Percentiles rank a stretch among this genome's conserved stretches.
Conservation (phyloP, 2,329 filamentous ascomycete species). For the Fusarium sp. region DNA sequence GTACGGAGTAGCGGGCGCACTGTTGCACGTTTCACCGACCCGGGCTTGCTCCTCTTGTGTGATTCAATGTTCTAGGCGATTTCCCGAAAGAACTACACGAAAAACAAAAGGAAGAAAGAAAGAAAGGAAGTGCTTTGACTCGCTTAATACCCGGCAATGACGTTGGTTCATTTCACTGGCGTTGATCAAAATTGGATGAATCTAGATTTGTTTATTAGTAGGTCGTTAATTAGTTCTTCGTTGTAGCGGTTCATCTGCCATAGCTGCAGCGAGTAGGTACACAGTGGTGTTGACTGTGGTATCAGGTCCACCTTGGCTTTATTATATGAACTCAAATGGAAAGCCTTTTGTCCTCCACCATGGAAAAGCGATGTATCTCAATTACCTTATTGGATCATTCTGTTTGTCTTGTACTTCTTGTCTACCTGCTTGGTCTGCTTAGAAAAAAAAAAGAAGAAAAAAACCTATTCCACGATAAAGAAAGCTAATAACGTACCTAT, state of each 20-base stretch:
- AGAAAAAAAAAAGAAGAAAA: background rate
- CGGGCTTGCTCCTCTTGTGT: conserved; percentile 12
- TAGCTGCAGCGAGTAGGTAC: conserved; percentile 10
- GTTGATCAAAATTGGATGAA: conserved; percentile 38
- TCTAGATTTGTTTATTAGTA: background rate
- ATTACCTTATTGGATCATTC: no score
- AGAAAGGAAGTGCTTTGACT: conserved; percentile 32
- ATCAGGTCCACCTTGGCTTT: conserved; percentile 29
- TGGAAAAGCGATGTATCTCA: no score
- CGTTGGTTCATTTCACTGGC: conserved; percentile 39
- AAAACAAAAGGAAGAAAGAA: conserved; percentile 9
- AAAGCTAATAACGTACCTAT: conserved; percentile 8
- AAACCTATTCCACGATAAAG: conserved; percentile 13
- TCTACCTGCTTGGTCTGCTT: background rate
- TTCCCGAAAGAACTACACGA: conserved; percentile 30
- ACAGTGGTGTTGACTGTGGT: background rate
- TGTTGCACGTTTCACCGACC: conserved; percentile 30
- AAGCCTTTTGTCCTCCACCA: background rate
- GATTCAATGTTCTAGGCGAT: conserved; percentile 30
- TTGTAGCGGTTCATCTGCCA: conserved; percentile 15
- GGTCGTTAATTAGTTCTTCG: conserved; percentile 6
- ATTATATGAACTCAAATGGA: conserved; percentile 5
- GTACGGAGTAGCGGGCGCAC: conserved; percentile 17
- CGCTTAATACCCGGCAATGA: conserved; percentile 31
- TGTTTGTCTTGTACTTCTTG: no score